Conservation (phyloP, 2,329 filamentous ascomycete species). For the Colletotrichum neosansevieriae region DNA sequence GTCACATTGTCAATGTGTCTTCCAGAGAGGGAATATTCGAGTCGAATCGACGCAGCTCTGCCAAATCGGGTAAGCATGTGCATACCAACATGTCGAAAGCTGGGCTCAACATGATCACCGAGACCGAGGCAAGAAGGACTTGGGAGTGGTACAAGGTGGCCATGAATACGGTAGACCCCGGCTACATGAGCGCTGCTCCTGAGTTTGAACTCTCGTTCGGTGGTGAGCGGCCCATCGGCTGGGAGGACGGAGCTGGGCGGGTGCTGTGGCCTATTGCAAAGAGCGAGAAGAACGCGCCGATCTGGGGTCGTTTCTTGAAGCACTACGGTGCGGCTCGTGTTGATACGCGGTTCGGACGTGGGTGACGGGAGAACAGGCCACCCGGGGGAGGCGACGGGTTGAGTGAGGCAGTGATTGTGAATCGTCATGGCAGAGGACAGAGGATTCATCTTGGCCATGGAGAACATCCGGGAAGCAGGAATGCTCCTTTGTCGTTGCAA, state of each 20-base stretch:
- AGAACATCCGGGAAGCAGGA: no score
- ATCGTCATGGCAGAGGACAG: no score
- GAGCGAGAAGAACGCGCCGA: no score
- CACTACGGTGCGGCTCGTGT: not conserved
- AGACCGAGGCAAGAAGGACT: conserved; percentile 49
- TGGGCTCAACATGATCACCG: conserved; percentile 55
- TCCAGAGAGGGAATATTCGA: conserved; percentile 53
- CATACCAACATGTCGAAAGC: conserved; percentile 57
- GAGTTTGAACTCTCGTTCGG: conserved; percentile 45
- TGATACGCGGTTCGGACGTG: conserved; percentile 2
- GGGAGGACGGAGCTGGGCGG: conserved; percentile 53
- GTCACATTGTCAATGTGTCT: conserved; percentile 51
- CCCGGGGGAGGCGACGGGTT: no score
- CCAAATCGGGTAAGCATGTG: conserved; percentile 50
- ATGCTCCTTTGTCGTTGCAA: no score
- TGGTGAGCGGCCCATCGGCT: conserved; percentile 49
- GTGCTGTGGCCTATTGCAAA: conserved; percentile 50
- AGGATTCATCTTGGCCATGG: no score
- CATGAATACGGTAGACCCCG: conserved; percentile 54
- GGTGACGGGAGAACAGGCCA: not conserved
- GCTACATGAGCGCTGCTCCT: conserved; percentile 53
- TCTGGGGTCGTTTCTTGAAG: conserved; percentile 14
- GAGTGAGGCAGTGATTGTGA: no score
- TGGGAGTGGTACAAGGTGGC: conserved; percentile 49
- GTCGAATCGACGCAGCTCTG: conserved; percentile 20